Evolutionary conservation across 1,139 yeast species (phyloP).

Genomic region (Candida gigantensis): DNA sequence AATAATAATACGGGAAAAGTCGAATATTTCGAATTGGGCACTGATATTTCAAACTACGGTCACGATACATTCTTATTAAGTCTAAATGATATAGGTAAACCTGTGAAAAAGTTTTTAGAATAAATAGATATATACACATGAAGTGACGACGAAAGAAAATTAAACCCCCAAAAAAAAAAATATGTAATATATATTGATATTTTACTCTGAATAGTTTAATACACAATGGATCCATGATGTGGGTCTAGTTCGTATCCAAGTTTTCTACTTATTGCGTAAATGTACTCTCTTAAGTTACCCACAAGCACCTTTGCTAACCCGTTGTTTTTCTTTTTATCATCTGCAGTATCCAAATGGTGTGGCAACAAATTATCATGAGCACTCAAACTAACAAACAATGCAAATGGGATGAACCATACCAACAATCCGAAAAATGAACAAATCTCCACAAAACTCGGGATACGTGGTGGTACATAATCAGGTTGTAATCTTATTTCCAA

Average conservation of each 20-base stretch:
- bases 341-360: slow-evolving; percentile 39
- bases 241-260: slow-evolving; percentile 70
- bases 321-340: slow-evolving; percentile 33
- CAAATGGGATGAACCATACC: slow-evolving; percentile 93
- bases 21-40: slow-evolving; percentile 71
- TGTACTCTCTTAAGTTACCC: slow-evolving; percentile 49
- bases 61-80: slow-evolving; percentile 88
- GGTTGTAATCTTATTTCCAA: slow-evolving; percentile 57
- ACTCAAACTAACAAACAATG: slow-evolving; percentile 85
- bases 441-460: slow-evolving; percentile 83
- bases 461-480: slow-evolving; percentile 62
- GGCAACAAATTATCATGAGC: slow-evolving; percentile 93
- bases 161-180: background rate
- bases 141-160: too few relatives aligned
- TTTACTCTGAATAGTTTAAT: too few relatives aligned
- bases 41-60: slow-evolving; percentile 77
- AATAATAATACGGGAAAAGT: slow-evolving; percentile 34
- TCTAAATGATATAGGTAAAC: slow-evolving; percentile 76
- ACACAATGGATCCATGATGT: slow-evolving; percentile 52
- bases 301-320: slow-evolving; percentile 62
- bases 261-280: slow-evolving; percentile 49
- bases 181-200: slow-evolving; percentile 1
- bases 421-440: slow-evolving; percentile 92
- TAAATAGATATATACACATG: too few relatives aligned
- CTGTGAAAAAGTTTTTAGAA: slow-evolving; percentile 61